Evolutionary conservation across 2,329 filamentous ascomycete species (phyloP), one percentile per base, ranked within the genome.

Genomic region (Penicillium paneum): DNA sequence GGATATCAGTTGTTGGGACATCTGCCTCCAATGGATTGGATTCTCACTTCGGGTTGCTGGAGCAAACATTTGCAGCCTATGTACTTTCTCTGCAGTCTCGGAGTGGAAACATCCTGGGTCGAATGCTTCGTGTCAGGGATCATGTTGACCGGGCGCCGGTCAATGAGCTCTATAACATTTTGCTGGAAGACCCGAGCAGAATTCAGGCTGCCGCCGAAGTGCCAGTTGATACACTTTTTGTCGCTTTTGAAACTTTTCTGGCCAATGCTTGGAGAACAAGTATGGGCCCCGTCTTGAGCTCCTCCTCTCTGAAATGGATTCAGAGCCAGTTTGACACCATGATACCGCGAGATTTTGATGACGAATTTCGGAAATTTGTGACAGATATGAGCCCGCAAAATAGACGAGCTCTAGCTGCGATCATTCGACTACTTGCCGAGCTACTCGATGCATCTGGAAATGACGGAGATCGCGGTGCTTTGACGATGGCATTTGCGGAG

Each of bases 181-280:
- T 97, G 13, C 85, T 96, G 17, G 91, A 96, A 69, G 88, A 88
- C 60, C 90, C 91, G 0, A 87, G 84, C 49, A 91, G 90, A 65
- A 81, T 89, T 59, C 88, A 95, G 49, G 79, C 86, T 10, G 85
- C 89, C 2, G 82, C 85, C 0, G 91, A 96, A 55, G 81, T 90
- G 8, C 83, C 86, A 3, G 85, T 93, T 8, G 91, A 97, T 66
- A 86, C 93, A 19, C 81, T 97, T 5, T 96, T 97, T 67, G 88
- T 89, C 26, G 89, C 92, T 0, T 97, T 97, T 69, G 92, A 97
- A 70, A 97, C 95, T 58, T 97, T 97, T 64, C 77, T 97, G 56
- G 86, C 85, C 55, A 87, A 91, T 59, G 91, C 90, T 12, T 97
- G 93, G 93, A 86, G 83, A 55, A 89, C 93, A 61, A 87, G 90